Evolutionary conservation across 306 rosid genomes (phyloP), one percentile per base, ranked within the genome.

Genomic region (Heteromeles arbutifolia): DNA sequence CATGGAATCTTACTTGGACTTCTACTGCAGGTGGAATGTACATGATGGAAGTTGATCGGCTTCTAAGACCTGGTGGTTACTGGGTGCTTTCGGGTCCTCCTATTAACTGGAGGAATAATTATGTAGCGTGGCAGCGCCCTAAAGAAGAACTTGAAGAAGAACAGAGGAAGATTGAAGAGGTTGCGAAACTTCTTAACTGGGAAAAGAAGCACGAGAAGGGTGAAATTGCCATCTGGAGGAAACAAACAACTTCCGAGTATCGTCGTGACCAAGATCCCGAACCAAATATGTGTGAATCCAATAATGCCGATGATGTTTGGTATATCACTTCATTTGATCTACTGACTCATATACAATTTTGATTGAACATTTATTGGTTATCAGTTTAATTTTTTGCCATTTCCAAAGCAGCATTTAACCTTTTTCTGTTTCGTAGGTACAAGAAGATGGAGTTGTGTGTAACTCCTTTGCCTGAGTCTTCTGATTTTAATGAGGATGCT

Each of bases 11-110:
- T 74, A 41, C 9, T 57, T 70, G 77, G 24, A 56, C 52, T 76
- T 71, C 41, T 83, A 78, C 56, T 77, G 69, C 73, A 92, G 97
- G 86, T 83, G 97, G 97, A 78, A 82, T 76, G 84, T 92, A 92
- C 81, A 84, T 92, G 93, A 88, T 84, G 87, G 97, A 92, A 85
- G 90, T 92, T 57, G 96, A 92, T 44, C 89, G 97, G 80, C 92
- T 92, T 83, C 97, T 92, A 78, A 84, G 93, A 80, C 96, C 93
- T 24, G 96, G 96, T 62, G 97, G 97, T 79, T 92, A 90, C 74
- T 92, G 96, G 97, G 75, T 92, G 58, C 93, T 92, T 68, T 83
- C 96, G 75, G 96, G 97, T 69, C 92, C 97, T 67, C 97, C 97
- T 3, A 84, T 90, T 65, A 85, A 85, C 79, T 92, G 97, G 97